phyloP scores from a whole-genome alignment of 768 basidiomycete species.

The Rhizopogon vinicolor region DNA sequence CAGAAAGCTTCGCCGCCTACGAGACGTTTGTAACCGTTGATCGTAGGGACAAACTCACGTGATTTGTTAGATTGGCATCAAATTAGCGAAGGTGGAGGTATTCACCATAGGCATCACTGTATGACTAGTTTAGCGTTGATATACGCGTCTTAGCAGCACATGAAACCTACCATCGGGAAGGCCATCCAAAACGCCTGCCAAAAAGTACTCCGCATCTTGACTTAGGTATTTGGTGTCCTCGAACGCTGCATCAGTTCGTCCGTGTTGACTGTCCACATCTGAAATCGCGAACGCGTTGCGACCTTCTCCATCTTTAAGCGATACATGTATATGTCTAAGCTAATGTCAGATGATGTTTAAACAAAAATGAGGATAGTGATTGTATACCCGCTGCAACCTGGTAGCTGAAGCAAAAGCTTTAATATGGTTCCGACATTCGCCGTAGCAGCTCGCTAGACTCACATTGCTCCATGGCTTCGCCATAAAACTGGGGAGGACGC shows the following conservation, averaged over 20 bases:
- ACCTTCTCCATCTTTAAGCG: slow-evolving; percentile 63
- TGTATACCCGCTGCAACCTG: slow-evolving; percentile 88
- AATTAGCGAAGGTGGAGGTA: not conserved
- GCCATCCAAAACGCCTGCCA: slow-evolving; percentile 90
- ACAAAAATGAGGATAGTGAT: not conserved
- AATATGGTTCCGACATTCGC: slow-evolving; percentile 2
- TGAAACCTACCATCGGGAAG: slow-evolving; percentile 71
- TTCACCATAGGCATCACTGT: slow-evolving; percentile 80
- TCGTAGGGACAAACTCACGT: slow-evolving; percentile 73
- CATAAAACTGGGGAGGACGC: slow-evolving; percentile 95
- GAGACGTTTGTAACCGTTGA: slow-evolving; percentile 97
- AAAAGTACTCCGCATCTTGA: slow-evolving; percentile 81
- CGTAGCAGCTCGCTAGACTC: slow-evolving; percentile 22
- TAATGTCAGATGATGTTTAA: not conserved
- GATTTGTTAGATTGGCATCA: not conserved
- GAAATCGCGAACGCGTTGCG: slow-evolving; percentile 77
- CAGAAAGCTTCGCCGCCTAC: slow-evolving; percentile 92
- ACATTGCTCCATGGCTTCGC: slow-evolving; percentile 95
- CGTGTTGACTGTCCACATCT: slow-evolving; percentile 52
- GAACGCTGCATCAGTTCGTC: slow-evolving; percentile 66
- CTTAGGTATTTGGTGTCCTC: slow-evolving; percentile 85
- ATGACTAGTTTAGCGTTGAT: not conserved
- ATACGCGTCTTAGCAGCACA: not conserved
- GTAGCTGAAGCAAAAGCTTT: slow-evolving; percentile 49
- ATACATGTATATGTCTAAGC: slow-evolving; percentile 85